Evolutionary conservation across 2,329 filamentous ascomycete genomes (phyloP).

Genomic region (Diplodia sapinea): DNA sequence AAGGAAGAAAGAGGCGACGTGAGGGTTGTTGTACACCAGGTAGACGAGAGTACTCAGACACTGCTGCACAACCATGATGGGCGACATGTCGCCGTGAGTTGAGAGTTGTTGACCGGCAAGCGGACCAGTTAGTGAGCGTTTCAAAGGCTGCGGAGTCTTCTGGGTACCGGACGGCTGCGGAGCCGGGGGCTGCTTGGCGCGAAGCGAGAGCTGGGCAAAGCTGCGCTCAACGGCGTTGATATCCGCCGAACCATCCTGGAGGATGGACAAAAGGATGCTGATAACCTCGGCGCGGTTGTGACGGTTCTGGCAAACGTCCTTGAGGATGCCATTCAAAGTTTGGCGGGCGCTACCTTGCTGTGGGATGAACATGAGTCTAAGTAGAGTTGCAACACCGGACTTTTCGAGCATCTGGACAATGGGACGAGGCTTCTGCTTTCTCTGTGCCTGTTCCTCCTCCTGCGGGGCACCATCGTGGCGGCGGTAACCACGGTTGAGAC

Average conservation of each 20-base stretch:
- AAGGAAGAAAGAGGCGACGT: conserved; percentile 89
- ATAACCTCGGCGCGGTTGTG: conserved; percentile 94
- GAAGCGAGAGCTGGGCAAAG: conserved; percentile 89
- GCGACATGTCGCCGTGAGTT: conserved; percentile 85
- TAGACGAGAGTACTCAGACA: conserved; percentile 86
- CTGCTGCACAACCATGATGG: conserved; percentile 93
- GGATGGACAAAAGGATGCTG: conserved; percentile 86
- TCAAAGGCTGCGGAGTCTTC: conserved; percentile 81
- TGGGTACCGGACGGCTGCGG: conserved; percentile 45
- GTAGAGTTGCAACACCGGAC: conserved; percentile 88
- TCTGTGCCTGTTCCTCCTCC: conserved; percentile 56
- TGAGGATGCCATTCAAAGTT: conserved; percentile 84
- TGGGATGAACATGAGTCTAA: conserved; percentile 98
- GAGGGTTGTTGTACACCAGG: conserved; percentile 81
- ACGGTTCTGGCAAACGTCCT: conserved; percentile 93
- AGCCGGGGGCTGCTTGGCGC: conserved; percentile 73
- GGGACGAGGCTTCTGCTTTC: conserved; percentile 75
- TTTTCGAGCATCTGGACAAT: conserved; percentile 98
- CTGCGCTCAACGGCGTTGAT: conserved; percentile 93
- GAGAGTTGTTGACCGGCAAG: conserved; percentile 42
- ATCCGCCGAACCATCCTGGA: conserved; percentile 94
- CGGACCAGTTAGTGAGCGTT: conserved; percentile 73
- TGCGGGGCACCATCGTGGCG: conserved; percentile 38
- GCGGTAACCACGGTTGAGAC: conserved; percentile 37
- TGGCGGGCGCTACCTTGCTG: conserved; percentile 85